These are phyloP conservation scores for Torulaspora gathmanii DNA, from an alignment of 805 yeast genomes.

Conservation along the genomic window DNA sequence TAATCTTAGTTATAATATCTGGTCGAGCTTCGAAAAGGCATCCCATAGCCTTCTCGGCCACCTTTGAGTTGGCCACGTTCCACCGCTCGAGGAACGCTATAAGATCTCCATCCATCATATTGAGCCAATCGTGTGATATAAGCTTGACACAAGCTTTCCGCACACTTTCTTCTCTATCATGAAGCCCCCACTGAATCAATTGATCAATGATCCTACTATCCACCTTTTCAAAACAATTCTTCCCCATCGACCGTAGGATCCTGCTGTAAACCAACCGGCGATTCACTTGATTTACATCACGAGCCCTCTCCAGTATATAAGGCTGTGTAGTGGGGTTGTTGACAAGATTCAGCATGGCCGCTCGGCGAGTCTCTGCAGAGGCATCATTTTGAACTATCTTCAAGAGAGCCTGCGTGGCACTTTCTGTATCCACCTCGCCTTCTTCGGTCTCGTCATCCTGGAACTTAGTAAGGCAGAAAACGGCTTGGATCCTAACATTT, in stretches of 20 bases:
- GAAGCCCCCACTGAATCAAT: constrained; percentile 76
- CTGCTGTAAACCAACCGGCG: constrained; percentile 69
- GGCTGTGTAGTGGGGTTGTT: constrained; percentile 52
- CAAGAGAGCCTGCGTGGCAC: constrained; percentile 45
- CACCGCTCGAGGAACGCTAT: constrained; percentile 65
- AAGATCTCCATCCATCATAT: constrained; percentile 61
- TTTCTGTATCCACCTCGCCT: constrained; percentile 37
- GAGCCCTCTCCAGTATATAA: constrained; percentile 68
- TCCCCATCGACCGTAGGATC: constrained; percentile 62
- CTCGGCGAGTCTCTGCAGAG: constrained; percentile 83
- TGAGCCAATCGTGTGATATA: constrained; percentile 70
- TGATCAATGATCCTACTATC: constrained; percentile 51
- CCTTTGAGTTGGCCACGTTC: constrained; percentile 60
- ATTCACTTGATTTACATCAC: constrained; percentile 69
- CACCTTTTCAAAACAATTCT: constrained; percentile 41
- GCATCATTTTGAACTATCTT: constrained; percentile 69
- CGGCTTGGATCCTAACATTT: constrained; percentile 76
- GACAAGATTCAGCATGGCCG: constrained; percentile 67
- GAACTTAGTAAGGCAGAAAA: constrained; percentile 70
- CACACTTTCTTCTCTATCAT: constrained; percentile 77
- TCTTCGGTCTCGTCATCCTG: constrained; percentile 51
- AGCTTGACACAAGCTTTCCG: constrained; percentile 64
- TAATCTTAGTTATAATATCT: constrained; percentile 57
- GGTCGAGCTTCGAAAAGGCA: constrained; percentile 56
- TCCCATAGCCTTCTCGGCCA: constrained; percentile 64